Base-by-base conservation (phyloP, 2,329 filamentous ascomycete genomes). In the Trichoderma harzianum region DNA sequence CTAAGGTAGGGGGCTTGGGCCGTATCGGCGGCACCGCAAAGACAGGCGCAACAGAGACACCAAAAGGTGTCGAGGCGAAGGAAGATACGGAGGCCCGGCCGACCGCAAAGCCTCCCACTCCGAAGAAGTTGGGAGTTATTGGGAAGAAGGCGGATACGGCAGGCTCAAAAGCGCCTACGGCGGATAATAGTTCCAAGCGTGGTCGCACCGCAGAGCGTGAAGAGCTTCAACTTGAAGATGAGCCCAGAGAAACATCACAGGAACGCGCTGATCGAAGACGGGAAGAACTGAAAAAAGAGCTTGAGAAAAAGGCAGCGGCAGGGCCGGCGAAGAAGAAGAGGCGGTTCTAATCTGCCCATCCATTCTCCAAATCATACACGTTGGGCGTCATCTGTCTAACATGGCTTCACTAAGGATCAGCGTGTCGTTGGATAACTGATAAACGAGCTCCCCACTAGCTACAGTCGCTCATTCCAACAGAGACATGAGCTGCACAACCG, bases 251-350 rank as follows among this genome's bases (percentile, higher is more conserved):
- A 73, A 84, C 82, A 0, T 84, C 84, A 3, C 79, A 82, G 73
- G 84, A 86, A 65, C 79, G 83, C 30, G 86, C 86, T 3, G 84
- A 87, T 72, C 81, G 85, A 43, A 86, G 84, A 72, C 82, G 87
- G 64, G 81, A 83, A n/a, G 86, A 89, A 74, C 78, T 88, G 32
- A 84, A 86, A 70, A 82, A 80, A 70, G 85, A 89, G 43, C 78
- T 88, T 16, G 83, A 87, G 74, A 84, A 77, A 72, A 86, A 86
- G 75, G 83, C 83, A 3, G 82, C 84, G 0, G 83, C 83, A 21
- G 84, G 84, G 1, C 87, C 87, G 5, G 82, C 80, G 7, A 87
- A 85, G 78, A 89, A 89, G 81, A 89, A 88, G 79, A 81, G 87
- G 57, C 86, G 83, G 65, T 89, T 89, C 73, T 89, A 77, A 73